Base-by-base conservation (phyloP, 164 flowering plant species). In the Stephania japonica region DNA sequence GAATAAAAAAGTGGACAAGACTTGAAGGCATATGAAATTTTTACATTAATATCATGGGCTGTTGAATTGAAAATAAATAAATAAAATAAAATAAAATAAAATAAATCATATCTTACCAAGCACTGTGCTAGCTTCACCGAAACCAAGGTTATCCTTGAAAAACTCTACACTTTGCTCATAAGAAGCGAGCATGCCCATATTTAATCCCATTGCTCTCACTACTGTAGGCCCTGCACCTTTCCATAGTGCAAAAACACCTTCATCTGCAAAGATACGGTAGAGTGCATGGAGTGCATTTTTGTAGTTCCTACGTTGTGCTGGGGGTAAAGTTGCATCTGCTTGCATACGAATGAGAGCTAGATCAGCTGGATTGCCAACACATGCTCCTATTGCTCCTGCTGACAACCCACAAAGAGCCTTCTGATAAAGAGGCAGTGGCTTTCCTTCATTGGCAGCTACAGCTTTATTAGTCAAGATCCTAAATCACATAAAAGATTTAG, bases 131-230 rank as follows among this genome's bases (percentile, higher is more conserved):
- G 79, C 85, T 86, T 92, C 95, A 59, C 92, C 90, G 49, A 87
- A 81, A 67, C 94, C 92, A 82, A 87, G 84, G 61, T 79, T 62
- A 83, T 91, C 97, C 84, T 75, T 91, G 83, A 83, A 88, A 72
- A 91, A 84, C 84, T 92, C 97, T 65, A 86, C 91, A 83, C 90
- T 82, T 77, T 94, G 97, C 79, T 92, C 98, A 83, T 92, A 94
- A 44, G 97, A 92, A 23, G 98, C 97, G 77, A 94, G 94, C 97
- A 91, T 90, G 69, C 97, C 97, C 95, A 91, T 90, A 78, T 91
- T 94, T 74, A 92, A 76, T 21, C 91, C 95, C 97, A 92, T 94
- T n/a, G 98, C 98, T 80, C 97, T 87, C 23, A 91, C 96, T 1
- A 90, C 95, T 73, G 99, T 94, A 41, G 94, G 99, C 38, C 91